A percentile compares a stretch with the other conserved stretches of the same genome.
Evolutionary conservation across 225 moss, liverwort and hornwort genomes (phyloP).

Genomic region (Takakia lepidozioides): DNA sequence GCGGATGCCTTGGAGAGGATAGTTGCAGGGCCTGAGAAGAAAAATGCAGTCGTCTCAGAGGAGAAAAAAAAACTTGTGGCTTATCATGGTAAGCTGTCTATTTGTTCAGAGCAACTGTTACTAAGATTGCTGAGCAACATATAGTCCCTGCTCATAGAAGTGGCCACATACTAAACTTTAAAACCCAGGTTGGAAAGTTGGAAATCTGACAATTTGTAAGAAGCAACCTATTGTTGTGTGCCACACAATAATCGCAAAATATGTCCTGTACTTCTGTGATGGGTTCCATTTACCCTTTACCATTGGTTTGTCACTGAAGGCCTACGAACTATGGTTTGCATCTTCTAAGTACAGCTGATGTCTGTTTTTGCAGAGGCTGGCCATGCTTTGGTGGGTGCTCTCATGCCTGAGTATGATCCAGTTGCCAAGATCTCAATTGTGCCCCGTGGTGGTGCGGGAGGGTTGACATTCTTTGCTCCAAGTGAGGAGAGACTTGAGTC

Average conservation of each 20-base stretch:
- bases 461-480: slow-evolving; percentile 79
- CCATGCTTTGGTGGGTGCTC: slow-evolving; percentile 68
- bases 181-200: too few relatives aligned
- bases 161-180: too few relatives aligned
- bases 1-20: slow-evolving; percentile 70
- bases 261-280: too few relatives aligned
- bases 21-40: slow-evolving; percentile 80
- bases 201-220: too few relatives aligned
- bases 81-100: slow-evolving; percentile 76
- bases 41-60: slow-evolving; percentile 69
- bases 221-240: too few relatives aligned
- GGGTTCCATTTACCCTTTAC: too few relatives aligned
- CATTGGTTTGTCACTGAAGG: too few relatives aligned
- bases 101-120: too few relatives aligned
- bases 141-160: too few relatives aligned
- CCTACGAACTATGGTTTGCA: too few relatives aligned
- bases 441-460: slow-evolving; percentile 74
- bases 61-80: slow-evolving; percentile 74
- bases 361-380: slow-evolving; percentile 54
- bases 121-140: too few relatives aligned
- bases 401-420: slow-evolving; percentile 75
- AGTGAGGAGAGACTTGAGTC: slow-evolving; percentile 78
- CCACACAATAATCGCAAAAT: too few relatives aligned
- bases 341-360: background rate
- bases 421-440: slow-evolving; percentile 84